Base-by-base conservation (phyloP, 2,329 filamentous ascomycete species). In the Cladophialophora yegresii region DNA sequence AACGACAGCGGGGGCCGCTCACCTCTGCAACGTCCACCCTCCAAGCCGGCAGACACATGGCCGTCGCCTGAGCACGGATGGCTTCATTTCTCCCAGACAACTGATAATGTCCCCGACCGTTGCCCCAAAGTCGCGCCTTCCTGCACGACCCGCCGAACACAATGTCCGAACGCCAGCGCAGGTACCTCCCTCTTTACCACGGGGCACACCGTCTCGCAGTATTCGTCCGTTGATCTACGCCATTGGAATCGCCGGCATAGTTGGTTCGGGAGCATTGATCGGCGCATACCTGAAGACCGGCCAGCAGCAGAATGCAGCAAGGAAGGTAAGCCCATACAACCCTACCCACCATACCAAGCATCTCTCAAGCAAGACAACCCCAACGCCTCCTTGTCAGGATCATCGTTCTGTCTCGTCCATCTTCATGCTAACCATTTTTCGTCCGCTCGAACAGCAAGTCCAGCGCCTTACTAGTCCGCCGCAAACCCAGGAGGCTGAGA, bases 221-320 rank as follows among this genome's bases (percentile, higher is more conserved):
- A 64, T 60, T 12, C 47, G 61, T 53, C 63, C 68, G 16, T 28
- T 67, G 55, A 54, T 68, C 50, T 68, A 65, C 40, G 64, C 68
- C 20, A 56, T 68, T n/a, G 62, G 62, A 5, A 51, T 70, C 22
- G 63, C 64, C n/a, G 64, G 62, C 10, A 70, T 67, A 60, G 66
- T 64, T 4, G 64, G 57, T n/a, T 65, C 59, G 1, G 68, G 68
- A 13, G 68, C 66, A 2, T 50, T 68, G 45, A 67, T 65, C 32
- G 68, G 68, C 4, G 68, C 68, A 2, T 63, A 64, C 32, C 36
- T 68, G 28, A 67, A 64, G 61, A 69, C 53, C 9, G 59, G 36
- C 32, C 53, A 59, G 51, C 57, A 65, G 45, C 51, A 63, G 16
- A 40, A 64, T 58, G 28, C 40, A 20, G 61, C 57, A 45, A 49